Evolutionary conservation across 495 filamentous ascomycete species (phyloP), one percentile per base, ranked within the genome.

Genomic region (Hypomontagnella monticulosa): DNA sequence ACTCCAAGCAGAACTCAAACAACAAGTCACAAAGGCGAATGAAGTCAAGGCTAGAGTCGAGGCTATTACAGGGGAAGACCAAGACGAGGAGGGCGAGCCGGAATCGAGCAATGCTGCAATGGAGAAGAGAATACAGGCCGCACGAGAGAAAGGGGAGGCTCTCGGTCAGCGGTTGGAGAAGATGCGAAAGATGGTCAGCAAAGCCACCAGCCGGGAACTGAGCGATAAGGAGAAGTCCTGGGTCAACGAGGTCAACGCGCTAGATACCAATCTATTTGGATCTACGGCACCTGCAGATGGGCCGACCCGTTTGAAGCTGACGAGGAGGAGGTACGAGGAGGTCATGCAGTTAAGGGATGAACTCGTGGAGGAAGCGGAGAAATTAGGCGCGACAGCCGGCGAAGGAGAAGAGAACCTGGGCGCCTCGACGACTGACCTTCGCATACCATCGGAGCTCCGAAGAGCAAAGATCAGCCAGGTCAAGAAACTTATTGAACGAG

Each of bases 191-290:
- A 89, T 82, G 68, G 77, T 91, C 34, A 76, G 81, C 37, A 84
- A 84, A 67, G 72, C 84, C 1, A 80, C 82, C 2, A 87, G 83
- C 16, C 81, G 85, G 9, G 85, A 89, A 53, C 76, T 96, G 36
- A 93, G 89, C 73, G 87, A 90, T 55, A 90, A 87, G 72, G 91
- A 93, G 71, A 84, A 79, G 71, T 81, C 84, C 0, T 93, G 87
- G 87, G 69, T 84, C 1, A 80, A 80, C 4, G 91, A 93, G 69
- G 85, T 93, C 19, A 75, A 83, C 18, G 61, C 73, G 10, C 57
- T 92, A 41, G 71, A 79, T 33, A 52, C 40, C 18, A 81, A 74
- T 62, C 64, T 85, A 3, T 36, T 78, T 76, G 75, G 81, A 79
- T 50, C 77, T 73, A 52, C 78, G 75, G 33, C 37, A 40, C 38